phyloP scores from a whole-genome alignment of 2,329 filamentous ascomycete genomes.

The Beauveria brongniartii region DNA sequence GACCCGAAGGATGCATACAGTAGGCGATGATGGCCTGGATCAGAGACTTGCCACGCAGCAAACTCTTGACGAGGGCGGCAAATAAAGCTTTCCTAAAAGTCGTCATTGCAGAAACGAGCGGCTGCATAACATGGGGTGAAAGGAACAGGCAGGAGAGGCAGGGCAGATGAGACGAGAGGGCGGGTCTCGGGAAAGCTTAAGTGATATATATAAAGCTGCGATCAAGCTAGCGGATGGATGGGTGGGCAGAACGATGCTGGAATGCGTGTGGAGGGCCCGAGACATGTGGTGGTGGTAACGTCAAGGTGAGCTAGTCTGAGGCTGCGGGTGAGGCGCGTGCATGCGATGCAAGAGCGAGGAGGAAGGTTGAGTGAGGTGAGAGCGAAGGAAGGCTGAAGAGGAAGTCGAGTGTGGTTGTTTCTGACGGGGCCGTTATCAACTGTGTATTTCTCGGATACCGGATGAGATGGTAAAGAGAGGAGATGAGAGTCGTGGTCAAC shows the following conservation, averaged over 20 bases:
- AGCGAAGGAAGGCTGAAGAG: neutral
- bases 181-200: constrained; percentile 7
- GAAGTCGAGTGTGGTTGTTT: neutral
- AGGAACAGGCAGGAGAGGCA: neutral
- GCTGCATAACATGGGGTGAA: constrained; percentile 33
- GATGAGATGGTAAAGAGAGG: neutral
- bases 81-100: constrained; percentile 46
- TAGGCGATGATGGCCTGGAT: constrained; percentile 49
- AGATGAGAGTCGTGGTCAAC: too few species aligned
- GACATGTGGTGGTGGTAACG: constrained; percentile 12
- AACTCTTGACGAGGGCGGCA: constrained; percentile 47
- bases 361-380: neutral
- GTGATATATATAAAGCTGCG: constrained; percentile 15
- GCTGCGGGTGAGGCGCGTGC: constrained; percentile 1
- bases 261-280: constrained; percentile 13
- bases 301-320: constrained; percentile 9
- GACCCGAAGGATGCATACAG: constrained; percentile 37
- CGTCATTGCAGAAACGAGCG: constrained; percentile 50
- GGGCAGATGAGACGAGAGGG: constrained; percentile 9
- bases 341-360: neutral
- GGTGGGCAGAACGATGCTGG: constrained; percentile 13
- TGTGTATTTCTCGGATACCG: neutral
- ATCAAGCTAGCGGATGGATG: constrained; percentile 11
- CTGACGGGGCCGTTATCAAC: neutral
- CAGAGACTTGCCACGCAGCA: constrained; percentile 51